phyloP scores from a whole-genome alignment of 306 rosid species.

The Cucumis melo region DNA sequence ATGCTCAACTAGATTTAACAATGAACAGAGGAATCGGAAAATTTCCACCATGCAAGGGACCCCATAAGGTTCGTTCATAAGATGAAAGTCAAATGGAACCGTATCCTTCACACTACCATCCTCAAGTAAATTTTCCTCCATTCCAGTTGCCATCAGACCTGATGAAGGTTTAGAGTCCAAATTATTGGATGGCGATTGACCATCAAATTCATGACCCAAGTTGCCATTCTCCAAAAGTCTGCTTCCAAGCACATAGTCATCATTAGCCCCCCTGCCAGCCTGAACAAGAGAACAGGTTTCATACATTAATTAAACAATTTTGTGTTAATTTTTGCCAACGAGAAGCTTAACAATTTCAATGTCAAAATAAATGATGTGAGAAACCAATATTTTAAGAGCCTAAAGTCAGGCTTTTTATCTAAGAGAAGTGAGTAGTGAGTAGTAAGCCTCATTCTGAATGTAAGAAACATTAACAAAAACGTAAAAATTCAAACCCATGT shows the following conservation, averaged over 20 bases:
- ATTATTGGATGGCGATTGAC: conserved; percentile 36
- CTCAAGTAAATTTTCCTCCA: conserved; percentile 42
- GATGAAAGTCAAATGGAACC: conserved; percentile 55
- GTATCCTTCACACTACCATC: conserved; percentile 43
- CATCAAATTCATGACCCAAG: conserved; percentile 49
- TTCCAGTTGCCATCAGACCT: conserved; percentile 33
- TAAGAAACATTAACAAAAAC: neutral
- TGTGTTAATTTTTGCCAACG: neutral
- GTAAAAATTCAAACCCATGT: neutral
- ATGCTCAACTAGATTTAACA: conserved; percentile 70
- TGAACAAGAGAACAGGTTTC: conserved; percentile 27
- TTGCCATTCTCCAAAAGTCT: conserved; percentile 72
- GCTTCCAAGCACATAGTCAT: conserved; percentile 53
- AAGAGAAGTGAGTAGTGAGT: neutral
- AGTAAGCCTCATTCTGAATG: neutral
- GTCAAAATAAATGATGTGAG: neutral
- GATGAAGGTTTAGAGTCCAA: conserved; percentile 32
- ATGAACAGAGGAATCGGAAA: conserved; percentile 77
- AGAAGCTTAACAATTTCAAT: neutral
- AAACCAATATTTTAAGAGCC: too few species aligned
- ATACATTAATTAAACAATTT: neutral
- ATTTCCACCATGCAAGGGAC: conserved; percentile 99
- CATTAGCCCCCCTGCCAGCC: conserved; percentile 42
- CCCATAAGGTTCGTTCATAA: conserved; percentile 85
- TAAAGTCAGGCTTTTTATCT: neutral